phyloP scores from a whole-genome alignment of 169 alveolate species.

The Plasmodium gaboni region DNA sequence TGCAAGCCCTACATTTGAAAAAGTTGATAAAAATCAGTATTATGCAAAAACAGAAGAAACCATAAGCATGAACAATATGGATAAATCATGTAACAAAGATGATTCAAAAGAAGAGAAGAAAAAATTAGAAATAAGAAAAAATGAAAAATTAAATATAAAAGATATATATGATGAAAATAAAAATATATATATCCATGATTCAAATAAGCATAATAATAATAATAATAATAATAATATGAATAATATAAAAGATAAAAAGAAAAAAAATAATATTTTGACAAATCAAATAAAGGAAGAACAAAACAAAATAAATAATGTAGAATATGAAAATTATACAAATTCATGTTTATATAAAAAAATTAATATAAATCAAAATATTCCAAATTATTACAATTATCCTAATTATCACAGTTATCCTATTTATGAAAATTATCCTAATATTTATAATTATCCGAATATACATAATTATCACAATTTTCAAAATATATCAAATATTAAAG shows the following conservation, averaged over 20 bases:
- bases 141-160: background rate
- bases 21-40: constrained; percentile 33
- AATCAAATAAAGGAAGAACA: background rate
- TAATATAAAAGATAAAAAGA: constrained; percentile 15
- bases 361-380: constrained; percentile 30
- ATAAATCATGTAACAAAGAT: background rate
- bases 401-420: too few species aligned
- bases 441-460: too few species aligned
- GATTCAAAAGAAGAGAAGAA: constrained; percentile 2
- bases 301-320: constrained; percentile 23
- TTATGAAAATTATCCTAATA: too few species aligned
- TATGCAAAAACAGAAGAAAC: constrained; percentile 63
- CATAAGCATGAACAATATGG: background rate
- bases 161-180: background rate
- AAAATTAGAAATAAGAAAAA: background rate
- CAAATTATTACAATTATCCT: too few species aligned
- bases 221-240: constrained; percentile 5
- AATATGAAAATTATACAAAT: constrained; percentile 29
- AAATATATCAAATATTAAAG: too few species aligned
- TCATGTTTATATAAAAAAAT: constrained; percentile 35
- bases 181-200: background rate
- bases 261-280: background rate
- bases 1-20: constrained; percentile 42
- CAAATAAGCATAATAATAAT: constrained; percentile 1
- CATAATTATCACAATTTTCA: too few species aligned